Evolutionary conservation across 129 eudicot species (phyloP).

Genomic region (Centaurea solstitialis): DNA sequence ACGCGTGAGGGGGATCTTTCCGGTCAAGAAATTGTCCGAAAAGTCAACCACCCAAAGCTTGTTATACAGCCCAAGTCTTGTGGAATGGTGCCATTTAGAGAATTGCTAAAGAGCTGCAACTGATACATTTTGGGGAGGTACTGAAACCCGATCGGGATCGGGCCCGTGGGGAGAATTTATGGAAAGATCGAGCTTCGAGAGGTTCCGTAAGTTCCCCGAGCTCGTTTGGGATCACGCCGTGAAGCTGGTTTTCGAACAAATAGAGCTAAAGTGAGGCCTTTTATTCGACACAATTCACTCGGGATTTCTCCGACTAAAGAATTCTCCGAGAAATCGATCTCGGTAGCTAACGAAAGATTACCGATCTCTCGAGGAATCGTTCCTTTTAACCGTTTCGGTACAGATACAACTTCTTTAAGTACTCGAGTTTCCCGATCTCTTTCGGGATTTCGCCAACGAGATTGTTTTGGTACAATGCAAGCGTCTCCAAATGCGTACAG

Average conservation of each 20-base stretch:
- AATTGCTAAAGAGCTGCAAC: constrained; percentile 76
- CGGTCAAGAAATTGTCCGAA: constrained; percentile 62
- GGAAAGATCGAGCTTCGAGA: constrained; percentile 77
- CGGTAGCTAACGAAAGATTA: constrained; percentile 69
- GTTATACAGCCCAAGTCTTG: constrained; percentile 68
- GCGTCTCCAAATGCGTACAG: constrained; percentile 64
- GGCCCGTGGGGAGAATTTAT: constrained; percentile 77
- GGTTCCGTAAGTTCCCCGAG: constrained; percentile 58
- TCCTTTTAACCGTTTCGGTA: constrained; percentile 83
- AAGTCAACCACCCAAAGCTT: constrained; percentile 89
- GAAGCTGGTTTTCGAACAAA: constrained; percentile 80
- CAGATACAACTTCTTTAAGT: constrained; percentile 52
- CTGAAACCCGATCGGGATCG: constrained; percentile 81
- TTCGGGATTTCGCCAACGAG: constrained; percentile 79
- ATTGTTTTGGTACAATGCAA: constrained; percentile 85
- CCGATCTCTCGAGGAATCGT: constrained; percentile 85
- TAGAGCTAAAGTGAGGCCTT: constrained; percentile 58
- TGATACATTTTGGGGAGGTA: constrained; percentile 65
- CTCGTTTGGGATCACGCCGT: constrained; percentile 73
- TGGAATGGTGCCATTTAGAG: constrained; percentile 77
- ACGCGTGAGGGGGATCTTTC: constrained; percentile 70
- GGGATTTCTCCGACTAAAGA: constrained; percentile 76
- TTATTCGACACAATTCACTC: constrained; percentile 54
- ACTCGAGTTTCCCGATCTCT: constrained; percentile 62
- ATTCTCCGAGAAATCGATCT: constrained; percentile 94